Evolutionary conservation across 768 basidiomycete species (phyloP), one percentile per base, ranked within the genome.

Genomic region (Mycena rebaudengoi): DNA sequence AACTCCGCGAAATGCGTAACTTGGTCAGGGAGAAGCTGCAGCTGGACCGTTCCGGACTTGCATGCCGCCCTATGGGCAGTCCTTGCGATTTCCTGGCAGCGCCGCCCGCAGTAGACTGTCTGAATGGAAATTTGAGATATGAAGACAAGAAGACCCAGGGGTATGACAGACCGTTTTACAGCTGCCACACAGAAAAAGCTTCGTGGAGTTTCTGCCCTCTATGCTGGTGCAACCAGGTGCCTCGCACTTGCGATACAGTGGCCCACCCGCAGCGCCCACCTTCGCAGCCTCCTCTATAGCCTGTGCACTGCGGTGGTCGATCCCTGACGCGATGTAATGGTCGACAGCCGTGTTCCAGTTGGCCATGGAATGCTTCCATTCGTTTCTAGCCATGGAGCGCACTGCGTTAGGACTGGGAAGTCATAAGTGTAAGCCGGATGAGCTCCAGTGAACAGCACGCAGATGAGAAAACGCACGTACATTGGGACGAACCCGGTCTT

Each of bases 311-410:
- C 58, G 58, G n/a, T 16, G n/a, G 18, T 60, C 49, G 20, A 51
- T 30, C 8, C 26, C 35, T 0, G 58, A 60, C 18, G 29, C 39
- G 20, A 60, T 43, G 21, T 60, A 60, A 5, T 20, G 30, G 20
- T 60, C 48, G 18, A 60, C 58, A 13, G 58, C 48, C 7, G 37
- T 21, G 35, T 59, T 59, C 57, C 57, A 59, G 5, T 21, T 3
- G 11, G 13, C 21, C 14, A 30, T 29, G 11, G 29, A 0, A 1
- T 32, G 14, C 13, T 21, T 41, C 28, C 26, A 26, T 18, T 58
- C 57, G 5, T 23, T 14, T 28, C 41, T 41, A 13, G 33, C 20
- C 57, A 49, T 49, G 3, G 46, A 40, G 4, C 14, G 55, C 16
- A 32, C 44, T 6, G 6, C 32, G 10, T 28, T 5, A 4, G 54